These are phyloP conservation scores for Saccharomycopsis selenospora DNA, from an alignment of 805 yeast genomes.

Conservation along the genomic window DNA sequence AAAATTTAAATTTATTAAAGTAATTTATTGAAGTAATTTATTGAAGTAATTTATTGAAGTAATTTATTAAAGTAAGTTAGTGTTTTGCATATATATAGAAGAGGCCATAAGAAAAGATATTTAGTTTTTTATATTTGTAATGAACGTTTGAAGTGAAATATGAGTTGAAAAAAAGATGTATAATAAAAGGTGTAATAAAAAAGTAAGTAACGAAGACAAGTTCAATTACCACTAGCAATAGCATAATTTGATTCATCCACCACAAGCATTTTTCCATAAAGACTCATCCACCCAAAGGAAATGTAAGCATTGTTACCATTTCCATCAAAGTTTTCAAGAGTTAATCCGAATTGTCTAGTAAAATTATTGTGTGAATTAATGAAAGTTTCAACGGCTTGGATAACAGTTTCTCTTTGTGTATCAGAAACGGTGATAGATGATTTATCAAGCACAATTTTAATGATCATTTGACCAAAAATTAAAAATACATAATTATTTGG, in stretches of 20 bases:
- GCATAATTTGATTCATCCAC: constrained; percentile 18
- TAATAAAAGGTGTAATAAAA: too few species aligned
- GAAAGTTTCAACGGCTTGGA: not conserved
- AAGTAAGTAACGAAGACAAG: too few species aligned
- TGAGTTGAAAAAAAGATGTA: too few species aligned
- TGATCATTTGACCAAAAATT: constrained; percentile 14
- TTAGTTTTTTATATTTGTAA: too few species aligned
- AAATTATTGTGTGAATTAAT: not conserved
- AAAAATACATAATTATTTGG: constrained; percentile 16
- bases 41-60: too few species aligned
- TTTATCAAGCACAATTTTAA: constrained; percentile 7
- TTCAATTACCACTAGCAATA: constrained; percentile 7
- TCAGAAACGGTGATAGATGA: not conserved
- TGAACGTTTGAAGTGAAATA: too few species aligned
- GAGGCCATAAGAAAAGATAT: too few species aligned
- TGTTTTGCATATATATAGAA: too few species aligned
- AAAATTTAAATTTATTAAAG: too few species aligned
- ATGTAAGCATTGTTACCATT: constrained; percentile 14
- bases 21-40: too few species aligned
- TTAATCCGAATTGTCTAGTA: constrained; percentile 12
- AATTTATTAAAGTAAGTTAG: too few species aligned
- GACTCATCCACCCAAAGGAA: constrained; percentile 12
- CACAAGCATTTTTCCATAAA: constrained; percentile 3
- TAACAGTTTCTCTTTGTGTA: not conserved
- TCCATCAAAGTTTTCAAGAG: constrained; percentile 18